Evolutionary conservation across 2,329 filamentous ascomycete species (phyloP).

Genomic region (Colletotrichum eleusines): DNA sequence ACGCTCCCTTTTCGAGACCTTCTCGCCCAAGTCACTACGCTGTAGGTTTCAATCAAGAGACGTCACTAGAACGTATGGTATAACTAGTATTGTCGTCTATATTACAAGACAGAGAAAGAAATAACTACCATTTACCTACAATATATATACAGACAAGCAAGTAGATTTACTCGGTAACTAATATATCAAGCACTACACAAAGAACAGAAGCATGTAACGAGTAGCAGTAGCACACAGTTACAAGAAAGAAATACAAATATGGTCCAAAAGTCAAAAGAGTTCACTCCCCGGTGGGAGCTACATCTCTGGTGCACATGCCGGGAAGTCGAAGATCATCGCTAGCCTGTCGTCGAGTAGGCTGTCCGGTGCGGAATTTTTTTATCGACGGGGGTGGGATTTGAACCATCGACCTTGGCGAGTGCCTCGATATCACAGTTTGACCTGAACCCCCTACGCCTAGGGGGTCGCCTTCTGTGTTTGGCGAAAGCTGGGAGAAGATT

Average conservation of each 20-base stretch:
- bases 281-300: neutral
- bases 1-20: no score
- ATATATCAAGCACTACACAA: no score
- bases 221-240: no score
- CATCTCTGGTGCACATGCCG: slow-evolving; percentile 1
- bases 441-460: slow-evolving; percentile 5
- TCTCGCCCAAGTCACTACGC: no score
- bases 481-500: neutral
- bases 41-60: no score
- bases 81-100: no score
- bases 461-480: neutral
- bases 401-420: slow-evolving; percentile 2
- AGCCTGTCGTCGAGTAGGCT: slow-evolving; percentile 7
- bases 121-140: no score
- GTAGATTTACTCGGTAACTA: no score
- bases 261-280: neutral
- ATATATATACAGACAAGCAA: no score
- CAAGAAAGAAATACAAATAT: neutral
- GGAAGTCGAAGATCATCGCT: neutral
- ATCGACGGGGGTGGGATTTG: neutral
- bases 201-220: no score
- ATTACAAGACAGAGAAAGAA: no score
- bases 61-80: no score
- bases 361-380: neutral
- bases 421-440: slow-evolving; percentile 2